A percentile compares a stretch with the other conserved stretches of the same genome.
Evolutionary conservation across 192 early-diverging fungal species (phyloP).

Genomic region (Mortierella alpina): DNA sequence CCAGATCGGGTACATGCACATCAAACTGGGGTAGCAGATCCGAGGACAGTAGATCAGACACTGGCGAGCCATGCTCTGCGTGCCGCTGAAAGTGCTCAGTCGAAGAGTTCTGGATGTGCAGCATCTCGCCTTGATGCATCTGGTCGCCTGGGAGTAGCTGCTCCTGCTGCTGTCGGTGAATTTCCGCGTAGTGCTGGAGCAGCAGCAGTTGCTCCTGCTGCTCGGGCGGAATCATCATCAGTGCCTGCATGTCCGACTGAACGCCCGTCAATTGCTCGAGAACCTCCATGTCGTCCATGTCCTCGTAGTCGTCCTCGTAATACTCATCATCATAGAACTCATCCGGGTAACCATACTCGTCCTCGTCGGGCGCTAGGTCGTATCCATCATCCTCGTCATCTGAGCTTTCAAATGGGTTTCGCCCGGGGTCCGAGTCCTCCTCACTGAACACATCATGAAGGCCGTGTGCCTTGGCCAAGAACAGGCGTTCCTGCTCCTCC

Average conservation of each 20-base stretch:
- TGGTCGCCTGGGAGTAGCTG: not conserved
- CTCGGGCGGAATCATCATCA: conserved; percentile 51
- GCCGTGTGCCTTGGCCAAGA: conserved; percentile 32
- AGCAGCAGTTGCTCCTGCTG: conserved; percentile 47
- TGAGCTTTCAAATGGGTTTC: conserved; percentile 44
- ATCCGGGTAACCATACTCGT: conserved; percentile 15
- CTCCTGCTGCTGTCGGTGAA: conserved; percentile 39
- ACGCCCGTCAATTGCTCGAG: conserved; percentile 32
- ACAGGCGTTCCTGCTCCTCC: conserved; percentile 35
- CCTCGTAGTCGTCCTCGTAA: conserved; percentile 55
- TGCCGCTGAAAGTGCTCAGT: not conserved
- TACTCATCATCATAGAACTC: conserved; percentile 46
- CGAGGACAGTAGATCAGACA: conserved; percentile 5
- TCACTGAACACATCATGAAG: conserved; percentile 35
- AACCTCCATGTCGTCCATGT: conserved; percentile 30
- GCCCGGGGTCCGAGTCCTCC: conserved; percentile 38
- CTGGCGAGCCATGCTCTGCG: not conserved
- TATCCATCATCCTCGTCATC: conserved; percentile 37
- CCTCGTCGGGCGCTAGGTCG: conserved; percentile 7
- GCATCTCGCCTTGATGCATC: not conserved
- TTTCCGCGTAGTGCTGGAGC: conserved; percentile 46
- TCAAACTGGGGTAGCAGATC: conserved; percentile 22
- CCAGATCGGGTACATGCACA: conserved; percentile 34
- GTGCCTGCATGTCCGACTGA: conserved; percentile 36
- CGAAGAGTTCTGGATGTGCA: not conserved